Evolutionary conservation across 2,329 filamentous ascomycete species (phyloP).

Genomic region (Chrysosporium queenslandicum): DNA sequence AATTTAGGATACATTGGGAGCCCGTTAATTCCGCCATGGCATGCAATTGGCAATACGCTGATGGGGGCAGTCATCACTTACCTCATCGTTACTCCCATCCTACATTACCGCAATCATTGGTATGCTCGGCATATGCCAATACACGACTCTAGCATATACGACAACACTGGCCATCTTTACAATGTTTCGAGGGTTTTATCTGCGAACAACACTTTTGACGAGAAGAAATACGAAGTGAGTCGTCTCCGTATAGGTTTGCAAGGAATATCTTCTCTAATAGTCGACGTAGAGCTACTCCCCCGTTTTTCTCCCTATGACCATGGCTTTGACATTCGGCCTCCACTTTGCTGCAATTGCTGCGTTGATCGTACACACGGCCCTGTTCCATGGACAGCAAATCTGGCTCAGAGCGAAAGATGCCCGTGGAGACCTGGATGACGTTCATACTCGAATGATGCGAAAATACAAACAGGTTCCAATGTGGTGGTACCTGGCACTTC

Average conservation of each 20-base stretch:
- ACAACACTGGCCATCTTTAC: slow-evolving; percentile 57
- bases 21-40: slow-evolving; percentile 61
- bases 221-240: slow-evolving; percentile 55
- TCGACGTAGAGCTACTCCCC: slow-evolving; percentile 19
- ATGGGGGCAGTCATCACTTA: slow-evolving; percentile 58
- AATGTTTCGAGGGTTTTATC: slow-evolving; percentile 56
- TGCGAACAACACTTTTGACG: slow-evolving; percentile 52
- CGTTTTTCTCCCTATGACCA: slow-evolving; percentile 60
- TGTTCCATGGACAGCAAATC: slow-evolving; percentile 59
- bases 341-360: slow-evolving; percentile 63
- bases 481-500: slow-evolving; percentile 48
- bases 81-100: slow-evolving; percentile 47
- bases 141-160: slow-evolving; percentile 59
- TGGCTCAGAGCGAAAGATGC: slow-evolving; percentile 50
- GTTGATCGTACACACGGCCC: slow-evolving; percentile 56
- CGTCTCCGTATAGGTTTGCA: slow-evolving; percentile 31
- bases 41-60: slow-evolving; percentile 62
- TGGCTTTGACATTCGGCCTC: slow-evolving; percentile 58
- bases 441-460: slow-evolving; percentile 48
- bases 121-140: slow-evolving; percentile 57
- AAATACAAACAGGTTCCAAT: slow-evolving; percentile 47
- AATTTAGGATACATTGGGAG: slow-evolving; percentile 54
- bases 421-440: slow-evolving; percentile 41
- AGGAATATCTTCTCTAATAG: neutral
- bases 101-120: slow-evolving; percentile 59